phyloP scores from a whole-genome alignment of 2,329 filamentous ascomycete genomes.

The Neospermospora avenae region DNA sequence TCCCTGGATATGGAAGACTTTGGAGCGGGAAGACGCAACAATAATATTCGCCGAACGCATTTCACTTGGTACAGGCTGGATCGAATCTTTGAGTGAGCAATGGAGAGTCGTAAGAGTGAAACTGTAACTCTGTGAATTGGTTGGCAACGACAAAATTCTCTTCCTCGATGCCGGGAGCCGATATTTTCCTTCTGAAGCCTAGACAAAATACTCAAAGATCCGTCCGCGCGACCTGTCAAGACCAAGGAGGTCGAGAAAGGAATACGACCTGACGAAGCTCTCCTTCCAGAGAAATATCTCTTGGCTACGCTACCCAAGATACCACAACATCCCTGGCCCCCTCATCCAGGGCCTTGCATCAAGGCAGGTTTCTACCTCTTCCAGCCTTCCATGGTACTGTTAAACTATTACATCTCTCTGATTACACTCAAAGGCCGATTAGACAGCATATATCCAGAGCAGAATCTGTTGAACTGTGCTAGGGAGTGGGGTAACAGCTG shows the following conservation, averaged over 20 bases:
- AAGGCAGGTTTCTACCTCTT: conserved; percentile 43
- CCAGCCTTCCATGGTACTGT: conserved; percentile 39
- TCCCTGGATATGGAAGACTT: conserved; percentile 26
- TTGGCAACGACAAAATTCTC: conserved; percentile 36
- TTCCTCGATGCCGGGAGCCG: conserved; percentile 40
- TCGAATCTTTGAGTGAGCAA: conserved; percentile 29
- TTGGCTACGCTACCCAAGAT: conserved; percentile 38
- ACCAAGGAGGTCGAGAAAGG: conserved; percentile 2
- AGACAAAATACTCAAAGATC: conserved; percentile 37
- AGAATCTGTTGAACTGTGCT: conserved; percentile 44
- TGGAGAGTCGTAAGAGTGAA: conserved; percentile 33
- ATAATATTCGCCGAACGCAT: conserved; percentile 35
- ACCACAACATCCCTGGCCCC: conserved; percentile 38
- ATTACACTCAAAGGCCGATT: conserved; percentile 38
- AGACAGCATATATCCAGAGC: conserved; percentile 40
- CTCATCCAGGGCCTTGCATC: conserved; percentile 35
- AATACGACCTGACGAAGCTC: conserved; percentile 31
- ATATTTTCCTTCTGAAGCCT: conserved; percentile 33
- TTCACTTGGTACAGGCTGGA: conserved; percentile 27
- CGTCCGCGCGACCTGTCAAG: conserved; percentile 1
- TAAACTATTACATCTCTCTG: conserved; percentile 39
- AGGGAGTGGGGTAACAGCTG: conserved; percentile 39
- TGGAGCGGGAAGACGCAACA: conserved; percentile 37
- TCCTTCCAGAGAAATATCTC: conserved; percentile 36
- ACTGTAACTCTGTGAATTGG: conserved; percentile 36